Base-by-base conservation (phyloP, 2,329 filamentous ascomycete genomes). In the Verticillium albo-atrum region DNA sequence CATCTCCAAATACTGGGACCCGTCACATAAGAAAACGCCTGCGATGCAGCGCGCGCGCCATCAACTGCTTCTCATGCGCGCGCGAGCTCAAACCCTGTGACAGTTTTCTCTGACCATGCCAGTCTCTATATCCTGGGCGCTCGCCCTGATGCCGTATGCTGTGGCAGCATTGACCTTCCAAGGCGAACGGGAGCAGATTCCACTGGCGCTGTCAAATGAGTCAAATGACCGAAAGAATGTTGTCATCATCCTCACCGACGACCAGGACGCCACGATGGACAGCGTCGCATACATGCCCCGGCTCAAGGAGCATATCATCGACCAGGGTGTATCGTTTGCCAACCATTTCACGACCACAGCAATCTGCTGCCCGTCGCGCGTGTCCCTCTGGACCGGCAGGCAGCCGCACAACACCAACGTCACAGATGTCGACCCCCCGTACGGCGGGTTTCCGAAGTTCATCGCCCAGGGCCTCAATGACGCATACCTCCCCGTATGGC, bases 321-420 rank as follows among this genome's bases (percentile, higher is more conserved):
- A 85, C 0, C 73, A 85, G 57, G 88, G 88, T 0, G 87, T 83
- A 0, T 79, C 77, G 1, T 90, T 84, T 62, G 73, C 74, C 52
- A 82, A 82, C 42, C 88, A 91, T 65, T 90, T 85, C 60, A 88
- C 85, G 64, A 90, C 88, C 0, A 84, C 86, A 0, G 79, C 88
- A 0, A 70, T 89, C 1, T 90, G 88, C 69, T 91, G 88, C 64
- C 89, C 88, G 0, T 86, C 87, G 0, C 78, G 88, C 2, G 88
- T 88, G 2, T 84, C 81, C 15, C 71, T 90, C 2, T 85, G 82
- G 80, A 89, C 87, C 0, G 88, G 88, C 0, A 84, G 83, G 66
- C 80, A 84, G 9, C 85, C 87, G 0, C 88, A 91, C 65, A 90
- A 89, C 63, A 90, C 87, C 0, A 90, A 90, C 64, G 85, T 90